Evolutionary conservation across 805 yeast genomes (phyloP), one percentile per base, ranked within the genome.

Genomic region (Candida koratica): DNA sequence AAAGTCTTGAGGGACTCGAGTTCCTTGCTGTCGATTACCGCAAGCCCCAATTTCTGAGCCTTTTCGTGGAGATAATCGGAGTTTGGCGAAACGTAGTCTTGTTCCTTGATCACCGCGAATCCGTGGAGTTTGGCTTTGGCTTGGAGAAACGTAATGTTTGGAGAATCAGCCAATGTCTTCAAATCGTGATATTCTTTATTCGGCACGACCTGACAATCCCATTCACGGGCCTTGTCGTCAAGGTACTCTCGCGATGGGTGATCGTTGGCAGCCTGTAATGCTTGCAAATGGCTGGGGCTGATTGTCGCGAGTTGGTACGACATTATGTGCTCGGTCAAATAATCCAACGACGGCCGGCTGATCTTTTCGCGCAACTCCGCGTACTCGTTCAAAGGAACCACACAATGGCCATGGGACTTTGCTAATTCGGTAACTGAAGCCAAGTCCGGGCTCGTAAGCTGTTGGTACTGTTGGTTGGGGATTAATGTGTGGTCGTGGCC

Each of bases 391-490:
- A 34, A 19, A 2, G 53, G 32, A 3, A 58, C 25, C 9, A 56
- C 43, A 1, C 25, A 32, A 25, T 47, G 46, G 4, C 52, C 54
- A 3, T 39, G 27, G 3, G 14, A 9, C 7, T 37, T 39, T 3
- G 62, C 63, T 15, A 44, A 49, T 6, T 38, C 25, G 3, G 29
- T 37, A 14, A 61, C 29, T 22, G 48, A 50, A 1, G 53, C 56
- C 1, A 51, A 14, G 11, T 23, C 3, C 4, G 32, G 32, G 17
- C 20, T 29, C 11, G 44, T 47, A 36, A 66, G 44, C 18, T 51
- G 52, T 5, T 53, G 54, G 17, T 51, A 47, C 10, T 47, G 54
- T 1, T 40, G 43, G 4, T 26, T 25, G 13, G 25, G 23, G 7
- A 42, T 17, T 3, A 43, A 17, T 12, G 19, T 6, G 27, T 31